Percentiles rank a stretch among this genome's conserved stretches.
Conservation (phyloP, 139 green algal genomes). For the Volvox reticuliferus region DNA sequence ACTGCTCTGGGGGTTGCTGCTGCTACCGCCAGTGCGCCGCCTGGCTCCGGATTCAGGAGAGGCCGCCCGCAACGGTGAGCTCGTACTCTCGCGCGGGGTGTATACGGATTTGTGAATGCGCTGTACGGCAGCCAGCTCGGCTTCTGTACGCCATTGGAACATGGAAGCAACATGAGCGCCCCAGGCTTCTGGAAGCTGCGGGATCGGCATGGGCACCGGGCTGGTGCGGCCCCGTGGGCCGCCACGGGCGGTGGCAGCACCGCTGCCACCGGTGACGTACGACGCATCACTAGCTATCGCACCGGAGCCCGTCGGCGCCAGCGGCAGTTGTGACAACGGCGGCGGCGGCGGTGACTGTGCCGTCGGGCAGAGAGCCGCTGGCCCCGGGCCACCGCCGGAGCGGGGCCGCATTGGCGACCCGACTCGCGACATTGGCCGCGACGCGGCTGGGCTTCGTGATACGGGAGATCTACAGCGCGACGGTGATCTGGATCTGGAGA, state of each 20-base stretch:
- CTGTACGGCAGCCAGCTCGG: not conserved
- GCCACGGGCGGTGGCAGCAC: not conserved
- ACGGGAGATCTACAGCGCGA: not conserved
- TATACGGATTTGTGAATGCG: not conserved
- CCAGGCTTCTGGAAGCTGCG: not conserved
- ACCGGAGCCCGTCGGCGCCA: not conserved
- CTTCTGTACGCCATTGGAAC: conserved; percentile 6
- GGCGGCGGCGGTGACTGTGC: no score
- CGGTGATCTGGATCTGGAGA: not conserved
- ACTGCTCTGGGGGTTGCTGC: not conserved
- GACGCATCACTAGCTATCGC: not conserved
- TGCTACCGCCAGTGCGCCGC: not conserved
- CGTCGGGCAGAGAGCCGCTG: no score
- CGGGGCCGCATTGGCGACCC: not conserved
- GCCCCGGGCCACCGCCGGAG: no score
- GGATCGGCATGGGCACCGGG: no score
- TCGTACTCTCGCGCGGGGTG: not conserved
- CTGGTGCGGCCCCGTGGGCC: not conserved
- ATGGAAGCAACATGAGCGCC: conserved; percentile 25
- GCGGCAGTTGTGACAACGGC: not conserved
- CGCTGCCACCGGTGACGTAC: not conserved
- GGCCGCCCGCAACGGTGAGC: not conserved
- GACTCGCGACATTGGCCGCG: not conserved
- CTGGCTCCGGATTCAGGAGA: not conserved
- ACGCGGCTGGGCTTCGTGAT: not conserved